Base-by-base conservation (phyloP, 2,329 filamentous ascomycete genomes). In the Nigrograna mackinnonii region DNA sequence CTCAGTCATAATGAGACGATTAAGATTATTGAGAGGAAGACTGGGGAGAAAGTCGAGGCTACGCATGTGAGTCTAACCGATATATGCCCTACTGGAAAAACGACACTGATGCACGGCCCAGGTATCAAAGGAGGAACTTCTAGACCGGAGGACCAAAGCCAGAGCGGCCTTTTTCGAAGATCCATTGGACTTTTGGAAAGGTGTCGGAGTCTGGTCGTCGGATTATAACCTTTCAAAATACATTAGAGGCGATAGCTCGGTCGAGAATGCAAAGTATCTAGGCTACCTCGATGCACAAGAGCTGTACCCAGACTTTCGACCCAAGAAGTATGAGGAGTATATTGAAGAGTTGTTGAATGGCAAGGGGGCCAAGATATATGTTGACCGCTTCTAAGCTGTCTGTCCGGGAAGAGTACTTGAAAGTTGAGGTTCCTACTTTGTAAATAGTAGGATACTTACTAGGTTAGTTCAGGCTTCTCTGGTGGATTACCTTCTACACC, bases 231-330 rank as follows among this genome's bases (percentile, higher is more conserved):
- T 48, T 2, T 35, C 37, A 6, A 67, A 80, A 51, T 80, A 79
- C 51, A 53, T 81, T 17, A 68, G 79, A 2, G 75, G 72, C 1
- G 79, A 84, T 48, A 81, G 81, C 56, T 75, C 67, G 7, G 76
- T 74, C 0, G 74, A 78, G 41, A 69, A 73, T 47, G 80, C 80
- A 9, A 66, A 70, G 37, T 82, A 81, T 46, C 64, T 83, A 4
- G 79, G 79, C 2, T 82, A 82, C 55, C 44, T 82, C 14, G 66
- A 72, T 40, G 70, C 66, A 22, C 75, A 73, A 50, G 74, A 82
- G 14, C 62, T 83, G 18, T 83, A 81, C 51, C 79, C 79, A 3
- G 77, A 79, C 16, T 66, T 80, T 40, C 47, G 70, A 39, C 41
- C 45, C 1, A 41, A 44, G 5, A 18, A 11, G 1, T 51, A 49